Base-by-base conservation (phyloP, 2,329 filamentous ascomycete genomes). In the Nemania diffusa region DNA sequence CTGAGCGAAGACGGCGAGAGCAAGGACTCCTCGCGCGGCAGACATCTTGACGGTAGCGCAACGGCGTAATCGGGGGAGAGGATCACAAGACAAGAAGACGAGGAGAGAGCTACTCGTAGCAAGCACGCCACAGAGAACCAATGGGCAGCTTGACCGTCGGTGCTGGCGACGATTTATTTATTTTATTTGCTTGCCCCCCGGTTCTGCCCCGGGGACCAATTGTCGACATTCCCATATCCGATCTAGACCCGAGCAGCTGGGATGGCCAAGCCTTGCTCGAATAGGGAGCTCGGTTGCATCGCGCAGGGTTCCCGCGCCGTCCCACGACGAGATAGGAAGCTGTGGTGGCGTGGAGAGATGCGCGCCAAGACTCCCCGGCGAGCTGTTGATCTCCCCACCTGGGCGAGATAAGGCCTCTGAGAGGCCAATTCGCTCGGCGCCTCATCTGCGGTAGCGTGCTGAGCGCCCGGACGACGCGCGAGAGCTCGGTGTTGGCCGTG, bases 1-100 rank as follows among this genome's bases (percentile, higher is more conserved):
- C 40, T 64, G 69, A n/a, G 77, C 68, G 58, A 77, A 72, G 60
- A 76, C 64, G 50, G 78, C 71, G 42, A 75, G 59, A 58, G 72
- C 75, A 63, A 74, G 50, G 34, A 72, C 64, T 58, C 74, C 65
- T 63, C 73, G 62, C 64, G 64, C 55, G 60, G 55, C 34, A 70
- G 64, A 64, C 69, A 65, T 69, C 46, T 70, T 62, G 67, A 50
- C 59, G 6, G 32, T 11, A 34, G 13, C 3, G 29, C 52, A 29
- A 37, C 27, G 20, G 48, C 48, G 57, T 44, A 57, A 65, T 59
- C 24, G n/a, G n/a, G n/a, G n/a, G n/a, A n/a, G 42, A 64, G 20
- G n/a, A 17, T 15, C 51, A 56, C 46, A 22, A n/a, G 29, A 26
- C 20, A 56, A 42, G 27, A 37, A 65, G 32, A 40, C 46, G 7